Conservation (phyloP, 2,329 filamentous ascomycete species). For the Penicillium sp. region DNA sequence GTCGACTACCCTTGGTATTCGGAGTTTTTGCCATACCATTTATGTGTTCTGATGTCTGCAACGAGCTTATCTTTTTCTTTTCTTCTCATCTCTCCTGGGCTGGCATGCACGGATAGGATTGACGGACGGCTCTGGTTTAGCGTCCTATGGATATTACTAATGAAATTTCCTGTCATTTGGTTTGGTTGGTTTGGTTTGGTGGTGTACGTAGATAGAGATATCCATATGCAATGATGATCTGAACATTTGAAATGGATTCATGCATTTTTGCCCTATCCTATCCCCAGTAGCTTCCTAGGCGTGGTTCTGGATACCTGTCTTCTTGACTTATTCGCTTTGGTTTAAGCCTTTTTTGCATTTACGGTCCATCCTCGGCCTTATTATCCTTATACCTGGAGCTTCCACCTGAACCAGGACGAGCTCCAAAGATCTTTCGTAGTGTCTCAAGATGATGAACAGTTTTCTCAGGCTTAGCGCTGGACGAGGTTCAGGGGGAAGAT, state of each 20-base stretch:
- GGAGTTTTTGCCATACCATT: neutral
- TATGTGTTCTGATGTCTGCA: slow-evolving; percentile 2
- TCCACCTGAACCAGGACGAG: too few species aligned
- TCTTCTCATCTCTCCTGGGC: neutral
- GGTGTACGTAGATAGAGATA: neutral
- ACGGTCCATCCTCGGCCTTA: too few species aligned
- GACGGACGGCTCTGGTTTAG: slow-evolving; percentile 3
- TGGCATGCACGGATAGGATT: neutral
- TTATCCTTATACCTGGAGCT: too few species aligned
- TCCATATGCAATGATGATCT: neutral
- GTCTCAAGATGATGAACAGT: too few species aligned
- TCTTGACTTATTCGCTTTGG: too few species aligned
- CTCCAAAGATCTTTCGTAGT: too few species aligned
- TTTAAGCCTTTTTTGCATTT: too few species aligned
- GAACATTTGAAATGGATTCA: neutral
- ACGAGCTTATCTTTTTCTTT: neutral
- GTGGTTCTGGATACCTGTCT: too few species aligned
- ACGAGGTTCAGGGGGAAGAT: too few species aligned
- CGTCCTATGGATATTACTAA: slow-evolving; percentile 1
- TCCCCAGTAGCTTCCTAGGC: too few species aligned
- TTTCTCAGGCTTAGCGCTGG: too few species aligned
- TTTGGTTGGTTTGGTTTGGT: neutral
- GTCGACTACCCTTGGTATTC: neutral
- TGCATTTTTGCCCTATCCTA: too few species aligned
- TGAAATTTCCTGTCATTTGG: neutral